Evolutionary conservation across 2,329 filamentous ascomycete genomes (phyloP), one percentile per base, ranked within the genome.

Genomic region (Fusarium hostae): DNA sequence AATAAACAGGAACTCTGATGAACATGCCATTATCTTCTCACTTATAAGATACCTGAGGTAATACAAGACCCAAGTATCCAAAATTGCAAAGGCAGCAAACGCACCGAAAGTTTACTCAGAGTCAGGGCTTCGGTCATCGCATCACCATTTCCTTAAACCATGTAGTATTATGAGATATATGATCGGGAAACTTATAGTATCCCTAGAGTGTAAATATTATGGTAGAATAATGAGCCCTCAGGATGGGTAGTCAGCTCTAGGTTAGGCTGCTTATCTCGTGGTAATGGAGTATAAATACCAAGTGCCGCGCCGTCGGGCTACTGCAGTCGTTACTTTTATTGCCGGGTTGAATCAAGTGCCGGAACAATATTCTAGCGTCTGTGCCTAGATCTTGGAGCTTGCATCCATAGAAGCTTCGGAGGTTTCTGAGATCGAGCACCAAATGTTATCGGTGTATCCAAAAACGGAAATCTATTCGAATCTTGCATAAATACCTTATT

Each of bases 291-390:
- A 13, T 15, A 47, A n/a, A 35, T 24, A 35, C 8, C n/a, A 34
- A 34, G 47, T 50, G 30, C 47, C n/a, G 10, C 3, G 47, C 30
- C 20, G 32, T 51, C 16, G 12, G 48, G 30, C 18, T 35, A 51
- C 22, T 26, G 18, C 22, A 48, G 47, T 24, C 30, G 22, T 24
- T 24, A 26, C 26, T 6, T 26, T 26, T 26, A 26, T 24, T 51
- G 22, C 30, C 18, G n/a, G 39, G 34, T 34, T 47, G 9, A 56
- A 34, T 13, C 18, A 48, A 34, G 39, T 48, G 26, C 54, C 60
- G 60, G 67, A 70, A 57, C 43, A 71, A 68, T 41, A 47, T 56
- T 68, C 35, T 56, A 62, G 68, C 59, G 69, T 24, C 30, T 24
- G 34, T 60, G 24, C 48, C 24, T 15, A 26, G 30, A 35, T 41